Evolutionary conservation across 306 rosid genomes (phyloP).

Genomic region (Castanea sativa): DNA sequence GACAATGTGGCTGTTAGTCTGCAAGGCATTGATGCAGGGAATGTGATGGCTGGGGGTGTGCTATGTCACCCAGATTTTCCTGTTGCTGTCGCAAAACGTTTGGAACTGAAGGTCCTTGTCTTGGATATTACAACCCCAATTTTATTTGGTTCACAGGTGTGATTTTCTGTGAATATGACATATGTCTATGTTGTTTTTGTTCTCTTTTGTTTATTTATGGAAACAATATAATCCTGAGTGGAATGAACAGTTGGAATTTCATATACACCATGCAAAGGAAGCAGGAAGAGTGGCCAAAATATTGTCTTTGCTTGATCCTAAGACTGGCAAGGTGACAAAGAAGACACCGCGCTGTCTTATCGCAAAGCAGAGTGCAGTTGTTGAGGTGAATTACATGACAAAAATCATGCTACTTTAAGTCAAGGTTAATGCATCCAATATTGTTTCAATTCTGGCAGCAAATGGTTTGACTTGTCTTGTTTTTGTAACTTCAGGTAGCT

Average conservation of each 20-base stretch:
- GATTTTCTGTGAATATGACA: constrained; percentile 1
- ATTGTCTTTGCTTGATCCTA: constrained; percentile 69
- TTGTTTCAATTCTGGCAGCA: background rate
- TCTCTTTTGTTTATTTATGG: background rate
- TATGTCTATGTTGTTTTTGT: constrained; percentile 13
- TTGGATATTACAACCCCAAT: constrained; percentile 82
- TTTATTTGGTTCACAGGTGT: constrained; percentile 84
- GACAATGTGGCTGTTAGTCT: constrained; percentile 77
- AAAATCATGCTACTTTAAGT: background rate
- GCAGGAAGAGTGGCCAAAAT: constrained; percentile 74
- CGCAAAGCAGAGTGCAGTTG: constrained; percentile 80
- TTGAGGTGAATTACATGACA: constrained; percentile 62
- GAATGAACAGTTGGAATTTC: constrained; percentile 76
- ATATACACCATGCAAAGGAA: constrained; percentile 84
- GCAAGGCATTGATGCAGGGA: constrained; percentile 70
- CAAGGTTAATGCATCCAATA: background rate
- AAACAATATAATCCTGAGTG: constrained; percentile 13
- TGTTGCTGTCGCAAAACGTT: constrained; percentile 60
- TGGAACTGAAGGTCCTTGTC: constrained; percentile 81
- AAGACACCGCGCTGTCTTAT: constrained; percentile 82
- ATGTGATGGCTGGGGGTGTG: constrained; percentile 81
- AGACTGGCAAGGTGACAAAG: constrained; percentile 82
- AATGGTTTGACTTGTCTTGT: constrained; percentile 14
- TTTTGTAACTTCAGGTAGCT: constrained; percentile 51
- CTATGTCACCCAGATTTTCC: constrained; percentile 96